Evolutionary conservation across 2,329 filamentous ascomycete species (phyloP).

Genomic region (Stenocarpella maydis): DNA sequence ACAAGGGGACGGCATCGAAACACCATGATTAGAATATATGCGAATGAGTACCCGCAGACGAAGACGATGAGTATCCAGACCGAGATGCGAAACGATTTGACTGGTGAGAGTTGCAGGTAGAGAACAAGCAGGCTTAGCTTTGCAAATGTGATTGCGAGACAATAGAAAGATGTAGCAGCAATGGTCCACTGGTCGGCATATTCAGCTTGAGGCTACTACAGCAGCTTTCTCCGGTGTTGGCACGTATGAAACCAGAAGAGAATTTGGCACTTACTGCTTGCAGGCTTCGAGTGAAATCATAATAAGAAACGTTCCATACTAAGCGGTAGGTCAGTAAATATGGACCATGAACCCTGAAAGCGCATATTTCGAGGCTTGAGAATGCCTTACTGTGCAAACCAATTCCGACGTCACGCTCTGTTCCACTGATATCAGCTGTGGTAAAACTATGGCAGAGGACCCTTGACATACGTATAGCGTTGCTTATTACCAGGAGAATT

Average conservation of each 20-base stretch:
- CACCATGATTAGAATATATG: not conserved
- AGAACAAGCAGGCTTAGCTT: not conserved
- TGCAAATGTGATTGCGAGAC: not conserved
- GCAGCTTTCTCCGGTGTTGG: not conserved
- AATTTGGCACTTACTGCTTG: not conserved
- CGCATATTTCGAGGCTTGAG: too few species aligned
- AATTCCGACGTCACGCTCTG: not conserved
- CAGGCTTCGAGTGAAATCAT: not conserved
- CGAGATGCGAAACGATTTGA: not conserved
- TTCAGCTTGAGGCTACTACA: not conserved
- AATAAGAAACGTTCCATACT: not conserved
- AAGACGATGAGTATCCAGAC: constrained; percentile 6
- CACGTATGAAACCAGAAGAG: not conserved
- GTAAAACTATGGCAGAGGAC: not conserved
- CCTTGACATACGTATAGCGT: not conserved
- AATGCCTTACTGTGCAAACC: constrained; percentile 1
- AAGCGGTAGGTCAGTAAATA: not conserved
- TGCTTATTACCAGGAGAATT: not conserved
- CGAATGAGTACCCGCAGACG: constrained; percentile 4
- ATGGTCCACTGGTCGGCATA: not conserved
- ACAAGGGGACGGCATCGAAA: not conserved
- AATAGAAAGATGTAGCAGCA: not conserved
- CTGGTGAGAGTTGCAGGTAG: not conserved
- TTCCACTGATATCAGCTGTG: not conserved
- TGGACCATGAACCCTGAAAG: too few species aligned